These are phyloP conservation scores for Cyberlindnera meyerae DNA, from an alignment of 805 yeast genomes.

Conservation along the genomic window DNA sequence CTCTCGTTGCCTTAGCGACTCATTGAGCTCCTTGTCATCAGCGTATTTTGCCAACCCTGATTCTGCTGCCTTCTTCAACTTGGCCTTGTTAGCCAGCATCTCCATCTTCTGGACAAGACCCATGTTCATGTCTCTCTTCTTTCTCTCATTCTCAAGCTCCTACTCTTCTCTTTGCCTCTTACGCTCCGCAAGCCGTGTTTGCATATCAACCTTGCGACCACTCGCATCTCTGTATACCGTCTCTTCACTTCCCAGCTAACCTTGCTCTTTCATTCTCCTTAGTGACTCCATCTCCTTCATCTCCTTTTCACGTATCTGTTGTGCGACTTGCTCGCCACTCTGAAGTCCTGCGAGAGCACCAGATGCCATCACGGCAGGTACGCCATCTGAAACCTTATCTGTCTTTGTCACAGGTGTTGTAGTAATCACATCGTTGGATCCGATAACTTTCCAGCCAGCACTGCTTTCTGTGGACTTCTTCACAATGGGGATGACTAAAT, in stretches of 20 bases:
- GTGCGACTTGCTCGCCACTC: conserved; percentile 38
- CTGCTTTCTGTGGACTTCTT: too few relatives aligned
- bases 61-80: conserved; percentile 24
- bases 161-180: conserved; percentile 25
- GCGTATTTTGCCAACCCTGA: conserved; percentile 30
- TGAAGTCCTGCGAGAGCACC: conserved; percentile 43
- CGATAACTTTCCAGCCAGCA: conserved; percentile 22
- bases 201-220: conserved; percentile 49
- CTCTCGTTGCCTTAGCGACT: conserved; percentile 28
- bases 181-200: conserved; percentile 25
- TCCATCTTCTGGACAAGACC: conserved; percentile 37
- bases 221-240: conserved; percentile 58
- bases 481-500: too few relatives aligned
- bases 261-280: conserved; percentile 8
- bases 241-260: conserved; percentile 17
- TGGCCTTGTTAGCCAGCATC: conserved; percentile 31
- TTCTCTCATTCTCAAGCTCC: conserved; percentile 26
- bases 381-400: neutral
- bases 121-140: conserved; percentile 29
- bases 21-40: conserved; percentile 36
- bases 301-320: conserved; percentile 32
- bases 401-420: neutral
- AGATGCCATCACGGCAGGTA: conserved; percentile 21
- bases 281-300: conserved; percentile 19
- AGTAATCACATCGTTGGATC: conserved; percentile 16